Base-by-base conservation (phyloP, 306 rosid species). In the Cicer yamashitae region DNA sequence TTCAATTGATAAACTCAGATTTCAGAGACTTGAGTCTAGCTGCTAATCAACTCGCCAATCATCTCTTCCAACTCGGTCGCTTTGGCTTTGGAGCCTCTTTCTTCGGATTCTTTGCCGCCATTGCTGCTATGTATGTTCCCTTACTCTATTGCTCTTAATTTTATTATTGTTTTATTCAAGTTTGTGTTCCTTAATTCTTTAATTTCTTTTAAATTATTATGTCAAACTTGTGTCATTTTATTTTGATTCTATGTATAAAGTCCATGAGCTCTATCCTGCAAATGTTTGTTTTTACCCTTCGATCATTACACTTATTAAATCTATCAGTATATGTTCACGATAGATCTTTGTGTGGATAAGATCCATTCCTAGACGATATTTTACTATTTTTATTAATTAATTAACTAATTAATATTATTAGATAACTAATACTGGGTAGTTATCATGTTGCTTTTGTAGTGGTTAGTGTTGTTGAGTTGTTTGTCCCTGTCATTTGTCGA, bases 61-160 rank as follows among this genome's bases (percentile, higher is more conserved):
- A 94, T 51, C 87, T 81, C 77, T 1, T 91, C 75, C 83, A 77
- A 64, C 93, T 90, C 7, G 91, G 86, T 17, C 76, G 88, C 71
- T 8, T 80, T 1, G 96, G 96, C 72, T 86, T 91, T 39, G 91
- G 87, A 50, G 80, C 89, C 53, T 37, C 91, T 25, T 77, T 94
- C 46, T 90, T 94, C 30, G 82, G 88, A 59, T 88, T 92, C 82
- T 22, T 94, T 58, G 94, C 97, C 79, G 76, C 89, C 8, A 43
- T 91, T 77, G 84, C 93, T 77, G 97, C 98, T 52, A 91, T 94
- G 97, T 91, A 82, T 13, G 78, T 39, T n/a, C 15, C 46, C 6
- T 41, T 17, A 6, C 7, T 40, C 34, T 9, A 14, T 30, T 2
- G 12, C 9, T 10, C 1, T 8, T 20, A 3, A 46, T 50, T n/a